These are phyloP conservation scores for Apiospora aurea DNA, from an alignment of 2,329 filamentous ascomycete genomes.

Conservation along the genomic window DNA sequence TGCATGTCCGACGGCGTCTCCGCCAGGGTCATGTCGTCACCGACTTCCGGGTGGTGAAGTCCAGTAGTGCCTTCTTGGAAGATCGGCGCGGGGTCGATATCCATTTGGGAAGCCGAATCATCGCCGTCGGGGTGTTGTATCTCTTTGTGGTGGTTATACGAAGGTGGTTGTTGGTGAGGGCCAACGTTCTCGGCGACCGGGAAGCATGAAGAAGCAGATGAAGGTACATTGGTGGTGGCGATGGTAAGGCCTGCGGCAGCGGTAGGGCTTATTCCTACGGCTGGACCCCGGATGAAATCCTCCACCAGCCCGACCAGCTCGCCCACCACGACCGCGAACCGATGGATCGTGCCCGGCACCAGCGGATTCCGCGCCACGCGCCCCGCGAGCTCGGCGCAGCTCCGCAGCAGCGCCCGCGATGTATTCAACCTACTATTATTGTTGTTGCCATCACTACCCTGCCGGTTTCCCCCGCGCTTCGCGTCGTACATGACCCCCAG, in stretches of 20 bases:
- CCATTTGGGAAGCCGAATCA: neutral
- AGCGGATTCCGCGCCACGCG: constrained; percentile 15
- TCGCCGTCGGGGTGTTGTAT: too few species aligned
- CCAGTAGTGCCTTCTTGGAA: neutral
- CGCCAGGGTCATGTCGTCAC: neutral
- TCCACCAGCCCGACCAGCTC: constrained; percentile 1
- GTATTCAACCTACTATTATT: neutral
- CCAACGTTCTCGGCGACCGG: neutral
- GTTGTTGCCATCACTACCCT: too few species aligned
- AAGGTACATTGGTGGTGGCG: neutral
- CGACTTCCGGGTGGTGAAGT: neutral
- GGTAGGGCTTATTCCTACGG: neutral
- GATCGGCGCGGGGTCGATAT: neutral
- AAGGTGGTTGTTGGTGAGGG: neutral
- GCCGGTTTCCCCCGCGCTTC: constrained; percentile 29
- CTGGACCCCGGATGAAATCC: neutral
- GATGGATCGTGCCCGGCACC: constrained; percentile 9
- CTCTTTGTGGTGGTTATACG: neutral
- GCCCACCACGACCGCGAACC: constrained; percentile 14
- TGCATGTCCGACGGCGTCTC: neutral
- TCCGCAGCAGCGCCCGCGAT: neutral
- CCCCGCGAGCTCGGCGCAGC: neutral
- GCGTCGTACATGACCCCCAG: constrained; percentile 45
- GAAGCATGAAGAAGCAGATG: neutral
- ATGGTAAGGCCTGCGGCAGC: neutral